Evolutionary conservation across 768 basidiomycete genomes (phyloP).

Genomic region (Boletus sensibilis): DNA sequence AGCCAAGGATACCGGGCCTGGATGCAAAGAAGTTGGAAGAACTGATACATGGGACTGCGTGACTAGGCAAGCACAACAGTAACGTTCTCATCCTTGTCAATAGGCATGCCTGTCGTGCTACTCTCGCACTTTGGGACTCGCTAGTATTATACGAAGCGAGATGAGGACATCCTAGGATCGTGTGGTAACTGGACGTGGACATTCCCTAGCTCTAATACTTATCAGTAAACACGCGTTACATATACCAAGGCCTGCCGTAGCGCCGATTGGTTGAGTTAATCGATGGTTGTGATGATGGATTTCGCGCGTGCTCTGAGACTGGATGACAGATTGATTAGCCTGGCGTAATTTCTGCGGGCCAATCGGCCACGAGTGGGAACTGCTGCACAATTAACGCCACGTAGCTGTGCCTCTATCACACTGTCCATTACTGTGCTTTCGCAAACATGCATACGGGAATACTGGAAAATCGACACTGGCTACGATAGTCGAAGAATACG

Average conservation of each 20-base stretch:
- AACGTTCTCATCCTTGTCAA: no score
- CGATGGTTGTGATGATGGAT: slow-evolving; percentile 21
- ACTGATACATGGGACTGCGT: slow-evolving; percentile 3
- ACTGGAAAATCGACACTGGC: neutral
- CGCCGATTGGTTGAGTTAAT: slow-evolving; percentile 9
- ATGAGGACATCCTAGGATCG: neutral
- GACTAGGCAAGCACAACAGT: neutral
- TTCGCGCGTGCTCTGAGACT: neutral
- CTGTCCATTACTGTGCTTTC: slow-evolving; percentile 9
- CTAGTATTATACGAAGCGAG: neutral
- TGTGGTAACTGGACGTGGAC: neutral
- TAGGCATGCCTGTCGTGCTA: neutral
- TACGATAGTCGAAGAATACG: neutral
- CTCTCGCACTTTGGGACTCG: neutral
- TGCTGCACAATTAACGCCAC: slow-evolving; percentile 8
- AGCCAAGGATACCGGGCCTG: slow-evolving; percentile 11
- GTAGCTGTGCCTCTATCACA: slow-evolving; percentile 13
- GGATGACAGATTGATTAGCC: slow-evolving; percentile 17
- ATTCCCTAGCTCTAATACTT: neutral
- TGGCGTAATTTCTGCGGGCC: slow-evolving; percentile 14
- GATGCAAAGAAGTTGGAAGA: slow-evolving; percentile 9
- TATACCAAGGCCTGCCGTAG: neutral
- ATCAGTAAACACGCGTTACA: neutral
- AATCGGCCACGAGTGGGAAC: slow-evolving; percentile 26
- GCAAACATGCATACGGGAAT: neutral